Evolutionary conservation across 148 eudicot genomes (phyloP), one percentile per base, ranked within the genome.

Genomic region (Camellia granthamiana): DNA sequence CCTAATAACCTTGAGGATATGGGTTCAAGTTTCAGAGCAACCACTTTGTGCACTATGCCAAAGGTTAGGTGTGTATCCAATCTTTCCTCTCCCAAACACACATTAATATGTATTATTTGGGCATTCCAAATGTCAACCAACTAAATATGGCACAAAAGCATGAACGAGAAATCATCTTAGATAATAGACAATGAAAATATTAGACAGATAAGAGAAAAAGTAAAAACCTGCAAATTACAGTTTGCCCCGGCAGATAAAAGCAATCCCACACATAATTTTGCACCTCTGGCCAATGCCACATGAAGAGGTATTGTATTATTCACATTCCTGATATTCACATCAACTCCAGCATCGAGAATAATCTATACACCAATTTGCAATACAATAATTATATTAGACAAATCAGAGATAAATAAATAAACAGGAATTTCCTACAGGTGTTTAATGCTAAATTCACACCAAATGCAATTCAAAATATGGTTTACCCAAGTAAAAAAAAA

Each of bases 261-360:
- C 84, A 92, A 88, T 75, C 92, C 97, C 81, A 96, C 90, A 84
- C 99, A 93, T 85, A 97, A 93, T 70, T 93, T 96, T 84, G 99
- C 93, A 82, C 99, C 99, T 83, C 98, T 92, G 84, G 97, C 97
- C 89, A 96, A 84, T 54, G 99, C 99, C 85, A 96, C 91, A 70
- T 96, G 99, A 69, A 96, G 93, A 82, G 99, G 98, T 84, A 93
- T 89, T 43, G 98, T 92, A 80, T 93, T 93, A 76, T 92, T 95
- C 80, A 82, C 86, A 78, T 91, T 93, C 77, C 94, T 91, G 60
- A 91, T 88, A 85, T 96, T 96, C 74, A 93, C 99, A 89, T 96
- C 95, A 86, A 96, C 97, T 75, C 97, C 98, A 79, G 98, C 94
- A 83, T 93, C 92, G 76, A 96, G 86, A 84, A 96, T 96, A 78